Percentiles rank a stretch among this genome's conserved stretches.
These are phyloP conservation scores for Phalaenopsis aphrodite DNA, from an alignment of 106 monocot genomes.

Conservation along the genomic window DNA sequence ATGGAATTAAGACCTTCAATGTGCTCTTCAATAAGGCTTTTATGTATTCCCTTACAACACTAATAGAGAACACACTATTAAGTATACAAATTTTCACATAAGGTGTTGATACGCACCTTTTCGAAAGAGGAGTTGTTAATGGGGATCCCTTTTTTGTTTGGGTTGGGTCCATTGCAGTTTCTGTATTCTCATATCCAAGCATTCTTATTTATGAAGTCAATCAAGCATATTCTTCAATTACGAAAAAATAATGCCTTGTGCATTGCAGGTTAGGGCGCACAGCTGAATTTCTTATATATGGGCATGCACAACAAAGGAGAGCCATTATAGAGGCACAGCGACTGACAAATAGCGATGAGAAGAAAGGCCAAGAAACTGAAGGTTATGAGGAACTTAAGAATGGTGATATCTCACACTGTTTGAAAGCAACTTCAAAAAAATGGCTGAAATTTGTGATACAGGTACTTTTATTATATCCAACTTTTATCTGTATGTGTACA, in stretches of 20 bases:
- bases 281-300: conserved; percentile 78
- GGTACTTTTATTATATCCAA: conserved; percentile 23
- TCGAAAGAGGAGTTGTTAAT: too few species aligned
- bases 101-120: too few species aligned
- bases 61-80: too few species aligned
- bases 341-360: conserved; percentile 35
- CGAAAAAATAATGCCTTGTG: not conserved
- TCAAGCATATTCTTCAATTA: not conserved
- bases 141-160: too few species aligned
- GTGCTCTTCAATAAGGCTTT: too few species aligned
- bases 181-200: too few species aligned
- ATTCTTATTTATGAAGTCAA: too few species aligned
- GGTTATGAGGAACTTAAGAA: conserved; percentile 14
- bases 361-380: conserved; percentile 16
- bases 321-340: conserved; percentile 83
- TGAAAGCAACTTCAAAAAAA: conserved; percentile 71
- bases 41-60: too few species aligned
- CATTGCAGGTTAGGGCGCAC: conserved; percentile 61
- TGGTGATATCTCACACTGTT: conserved; percentile 26
- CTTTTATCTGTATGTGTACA: not conserved
- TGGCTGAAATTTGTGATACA: conserved; percentile 88
- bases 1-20: too few species aligned
- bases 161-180: too few species aligned
- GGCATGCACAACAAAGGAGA: conserved; percentile 77
- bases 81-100: too few species aligned